Conservation (phyloP, 768 basidiomycete species). For the Macrolepiota fuliginosa region DNA sequence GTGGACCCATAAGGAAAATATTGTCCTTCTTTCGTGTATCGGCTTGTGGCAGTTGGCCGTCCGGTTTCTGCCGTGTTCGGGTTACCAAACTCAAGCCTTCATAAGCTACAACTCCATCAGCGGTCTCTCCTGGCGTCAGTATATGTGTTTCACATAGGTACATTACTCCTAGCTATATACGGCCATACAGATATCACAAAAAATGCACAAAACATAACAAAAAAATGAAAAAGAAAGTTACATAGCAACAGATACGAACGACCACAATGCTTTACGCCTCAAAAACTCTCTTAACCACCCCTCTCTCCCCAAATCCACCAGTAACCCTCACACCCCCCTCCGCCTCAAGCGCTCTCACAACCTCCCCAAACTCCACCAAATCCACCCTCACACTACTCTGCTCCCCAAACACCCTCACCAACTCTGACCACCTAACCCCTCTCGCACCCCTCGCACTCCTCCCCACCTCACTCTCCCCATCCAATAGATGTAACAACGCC, state of each 20-base stretch:
- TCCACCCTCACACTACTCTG: constrained; percentile 88
- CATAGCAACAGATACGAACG: neutral
- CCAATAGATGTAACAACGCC: constrained; percentile 70
- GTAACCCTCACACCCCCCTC: constrained; percentile 86
- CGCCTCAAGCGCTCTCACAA: constrained; percentile 72
- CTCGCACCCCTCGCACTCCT: constrained; percentile 60
- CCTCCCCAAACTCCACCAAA: constrained; percentile 75
- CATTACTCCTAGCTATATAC: neutral
- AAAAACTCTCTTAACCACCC: constrained; percentile 70
- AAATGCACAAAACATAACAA: neutral
- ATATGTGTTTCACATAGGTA: neutral
- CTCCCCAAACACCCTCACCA: constrained; percentile 70
- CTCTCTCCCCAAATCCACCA: constrained; percentile 76
- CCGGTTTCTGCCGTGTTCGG: no score
- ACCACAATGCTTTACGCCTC: neutral
- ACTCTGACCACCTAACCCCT: constrained; percentile 80
- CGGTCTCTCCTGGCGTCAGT: neutral
- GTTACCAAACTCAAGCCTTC: no score
- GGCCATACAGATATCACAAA: neutral
- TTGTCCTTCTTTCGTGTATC: neutral
- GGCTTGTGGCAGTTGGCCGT: no score
- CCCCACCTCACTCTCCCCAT: constrained; percentile 38
- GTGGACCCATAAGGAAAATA: neutral
- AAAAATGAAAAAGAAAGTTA: neutral
- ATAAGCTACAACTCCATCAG: no score